A percentile compares a stretch with the other conserved stretches of the same genome.
Conservation (phyloP, 2,329 filamentous ascomycete species). For the Cladorrhinum sp. region DNA sequence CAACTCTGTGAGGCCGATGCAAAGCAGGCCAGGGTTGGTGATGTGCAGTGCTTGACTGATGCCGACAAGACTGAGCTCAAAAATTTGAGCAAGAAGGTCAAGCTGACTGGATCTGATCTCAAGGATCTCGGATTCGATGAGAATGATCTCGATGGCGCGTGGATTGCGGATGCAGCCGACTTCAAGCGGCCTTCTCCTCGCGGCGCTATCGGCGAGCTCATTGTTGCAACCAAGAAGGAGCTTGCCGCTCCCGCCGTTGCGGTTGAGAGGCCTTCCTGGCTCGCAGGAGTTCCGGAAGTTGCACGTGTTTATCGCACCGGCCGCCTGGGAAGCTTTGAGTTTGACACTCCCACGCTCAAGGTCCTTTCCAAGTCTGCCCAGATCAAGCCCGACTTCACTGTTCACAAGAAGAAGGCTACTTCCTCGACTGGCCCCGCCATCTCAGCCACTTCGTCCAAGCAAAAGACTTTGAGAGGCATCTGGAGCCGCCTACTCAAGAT, state of each 20-base stretch:
- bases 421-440: slow-evolving; percentile 7
- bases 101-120: slow-evolving; percentile 21
- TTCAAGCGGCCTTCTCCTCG: slow-evolving; percentile 36
- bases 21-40: slow-evolving; percentile 31
- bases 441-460: slow-evolving; percentile 22
- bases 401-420: slow-evolving; percentile 8
- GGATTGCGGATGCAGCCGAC: slow-evolving; percentile 41
- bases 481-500: slow-evolving; percentile 39
- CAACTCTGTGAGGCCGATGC: slow-evolving; percentile 33
- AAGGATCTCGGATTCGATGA: slow-evolving; percentile 28
- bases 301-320: slow-evolving; percentile 38
- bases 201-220: slow-evolving; percentile 44
- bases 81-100: slow-evolving; percentile 30
- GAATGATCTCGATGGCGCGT: slow-evolving; percentile 29
- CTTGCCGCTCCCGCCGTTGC: slow-evolving; percentile 28
- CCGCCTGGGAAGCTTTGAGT: slow-evolving; percentile 39
- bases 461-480: slow-evolving; percentile 27
- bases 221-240: slow-evolving; percentile 35
- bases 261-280: slow-evolving; percentile 23
- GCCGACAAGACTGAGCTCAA: slow-evolving; percentile 36
- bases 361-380: slow-evolving; percentile 11
- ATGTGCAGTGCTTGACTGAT: slow-evolving; percentile 35
- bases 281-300: slow-evolving; percentile 13
- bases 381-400: slow-evolving; percentile 14
- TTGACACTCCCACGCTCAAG: slow-evolving; percentile 25